A percentile compares a stretch with the other conserved stretches of the same genome.
Evolutionary conservation across 495 filamentous ascomycete species (phyloP).

Genomic region (Podospora tetraspora): DNA sequence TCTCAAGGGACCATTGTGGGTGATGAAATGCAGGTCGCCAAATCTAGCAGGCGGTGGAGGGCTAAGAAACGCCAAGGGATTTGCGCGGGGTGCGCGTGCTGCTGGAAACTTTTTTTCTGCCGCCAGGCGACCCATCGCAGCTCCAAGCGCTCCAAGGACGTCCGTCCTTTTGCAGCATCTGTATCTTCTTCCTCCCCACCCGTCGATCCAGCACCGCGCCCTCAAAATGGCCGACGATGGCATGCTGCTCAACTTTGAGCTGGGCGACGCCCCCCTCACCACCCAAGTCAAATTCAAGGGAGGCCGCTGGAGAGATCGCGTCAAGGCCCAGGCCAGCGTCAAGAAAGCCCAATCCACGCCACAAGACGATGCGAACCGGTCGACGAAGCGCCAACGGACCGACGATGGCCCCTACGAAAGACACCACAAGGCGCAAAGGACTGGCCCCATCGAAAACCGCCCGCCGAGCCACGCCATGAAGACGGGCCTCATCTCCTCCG

Average conservation of each 20-base stretch:
- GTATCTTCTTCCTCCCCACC: not conserved
- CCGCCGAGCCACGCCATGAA: conserved; percentile 30
- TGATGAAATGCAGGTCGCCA: not conserved
- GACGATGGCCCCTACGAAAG: conserved; percentile 25
- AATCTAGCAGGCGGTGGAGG: conserved; percentile 20
- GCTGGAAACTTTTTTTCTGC: conserved; percentile 22
- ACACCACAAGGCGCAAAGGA: conserved; percentile 18
- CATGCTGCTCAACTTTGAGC: conserved; percentile 86
- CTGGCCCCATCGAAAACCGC: conserved; percentile 16
- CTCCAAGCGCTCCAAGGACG: not conserved
- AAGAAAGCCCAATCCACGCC: conserved; percentile 32
- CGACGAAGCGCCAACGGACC: conserved; percentile 38
- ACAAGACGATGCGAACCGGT: conserved; percentile 18
- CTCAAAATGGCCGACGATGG: conserved; percentile 83
- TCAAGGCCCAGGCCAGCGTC: conserved; percentile 68
- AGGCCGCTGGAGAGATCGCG: conserved; percentile 83
- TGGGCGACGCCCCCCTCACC: conserved; percentile 56
- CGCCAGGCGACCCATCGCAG: conserved; percentile 10
- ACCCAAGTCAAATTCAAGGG: conserved; percentile 71
- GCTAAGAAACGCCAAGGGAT: not conserved
- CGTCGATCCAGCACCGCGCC: not conserved
- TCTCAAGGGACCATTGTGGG: not conserved
- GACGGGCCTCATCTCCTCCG: conserved; percentile 63
- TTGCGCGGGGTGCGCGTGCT: not conserved
- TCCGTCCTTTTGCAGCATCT: not conserved